These are phyloP conservation scores for Fusarium sp. DNA, from an alignment of 2,329 filamentous ascomycete species.

Conservation along the genomic window DNA sequence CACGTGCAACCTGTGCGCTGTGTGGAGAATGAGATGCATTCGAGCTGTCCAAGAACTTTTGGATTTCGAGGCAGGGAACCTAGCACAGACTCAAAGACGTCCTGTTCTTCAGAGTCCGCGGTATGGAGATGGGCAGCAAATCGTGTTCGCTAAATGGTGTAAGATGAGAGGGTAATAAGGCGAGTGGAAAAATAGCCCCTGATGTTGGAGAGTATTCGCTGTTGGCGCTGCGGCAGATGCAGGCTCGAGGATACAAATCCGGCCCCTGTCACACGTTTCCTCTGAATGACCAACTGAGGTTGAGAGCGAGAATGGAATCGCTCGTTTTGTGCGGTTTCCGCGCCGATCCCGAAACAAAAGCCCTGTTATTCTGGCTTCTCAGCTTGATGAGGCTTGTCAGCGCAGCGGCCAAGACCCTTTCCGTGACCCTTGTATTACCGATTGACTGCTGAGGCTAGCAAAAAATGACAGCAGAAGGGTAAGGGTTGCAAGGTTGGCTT, in stretches of 20 bases:
- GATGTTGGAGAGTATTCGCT: neutral
- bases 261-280: neutral
- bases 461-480: conserved; percentile 11
- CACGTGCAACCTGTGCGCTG: conserved; percentile 14
- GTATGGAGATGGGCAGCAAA: neutral
- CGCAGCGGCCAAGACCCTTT: conserved; percentile 1
- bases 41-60: neutral
- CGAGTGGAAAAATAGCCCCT: neutral
- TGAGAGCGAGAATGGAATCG: conserved; percentile 14
- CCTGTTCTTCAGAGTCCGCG: neutral
- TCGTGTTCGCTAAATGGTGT: neutral
- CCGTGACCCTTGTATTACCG: conserved; percentile 15
- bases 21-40: conserved; percentile 6
- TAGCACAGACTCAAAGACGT: neutral
- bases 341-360: conserved; percentile 32
- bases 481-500: conserved; percentile 16
- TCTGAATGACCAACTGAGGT: neutral
- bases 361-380: conserved; percentile 8
- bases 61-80: neutral
- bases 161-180: neutral
- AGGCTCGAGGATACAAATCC: conserved; percentile 1
- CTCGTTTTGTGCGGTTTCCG: conserved; percentile 24
- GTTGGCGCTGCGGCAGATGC: neutral
- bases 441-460: conserved; percentile 5
- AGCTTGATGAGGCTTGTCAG: conserved; percentile 20